These are phyloP conservation scores for Pichia thaimueangensis DNA, from an alignment of 805 yeast species.

Conservation along the genomic window DNA sequence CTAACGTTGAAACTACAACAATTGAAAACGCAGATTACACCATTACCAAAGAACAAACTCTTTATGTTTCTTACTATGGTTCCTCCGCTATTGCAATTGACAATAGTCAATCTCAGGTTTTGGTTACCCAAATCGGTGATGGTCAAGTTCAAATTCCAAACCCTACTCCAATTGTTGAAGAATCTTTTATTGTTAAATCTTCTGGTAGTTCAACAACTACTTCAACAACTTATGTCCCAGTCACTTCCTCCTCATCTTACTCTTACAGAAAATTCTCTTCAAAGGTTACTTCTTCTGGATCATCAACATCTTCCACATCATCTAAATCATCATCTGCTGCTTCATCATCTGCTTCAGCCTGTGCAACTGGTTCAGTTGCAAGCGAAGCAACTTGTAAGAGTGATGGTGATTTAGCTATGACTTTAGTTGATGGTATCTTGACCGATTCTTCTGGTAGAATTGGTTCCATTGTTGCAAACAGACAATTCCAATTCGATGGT, in stretches of 20 bases:
- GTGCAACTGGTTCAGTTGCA: slow-evolving; percentile 23
- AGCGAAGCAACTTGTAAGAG: slow-evolving; percentile 30
- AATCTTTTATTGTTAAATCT: slow-evolving; percentile 21
- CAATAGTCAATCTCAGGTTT: slow-evolving; percentile 11
- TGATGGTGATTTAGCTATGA: slow-evolving; percentile 37
- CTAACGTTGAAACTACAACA: background rate
- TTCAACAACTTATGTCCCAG: slow-evolving; percentile 35
- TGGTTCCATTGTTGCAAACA: slow-evolving; percentile 55
- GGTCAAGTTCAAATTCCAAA: slow-evolving; percentile 40
- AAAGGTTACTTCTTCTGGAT: slow-evolving; percentile 12
- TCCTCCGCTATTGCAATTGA: slow-evolving; percentile 32
- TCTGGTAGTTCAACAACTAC: slow-evolving; percentile 24
- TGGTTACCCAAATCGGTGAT: slow-evolving; percentile 29
- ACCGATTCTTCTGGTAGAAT: slow-evolving; percentile 44
- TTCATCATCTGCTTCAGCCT: slow-evolving; percentile 15
- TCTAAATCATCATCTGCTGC: slow-evolving; percentile 8
- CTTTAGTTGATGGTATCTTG: slow-evolving; percentile 36
- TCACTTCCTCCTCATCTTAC: slow-evolving; percentile 31
- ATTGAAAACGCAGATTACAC: slow-evolving; percentile 1
- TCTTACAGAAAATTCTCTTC: slow-evolving; percentile 21
- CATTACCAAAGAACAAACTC: slow-evolving; percentile 25
- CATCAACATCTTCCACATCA: background rate
- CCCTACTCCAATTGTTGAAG: slow-evolving; percentile 25
- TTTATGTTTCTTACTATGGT: slow-evolving; percentile 31
- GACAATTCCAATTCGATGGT: slow-evolving; percentile 62